Conservation (phyloP, 2,329 filamentous ascomycete species). For the Colletotrichum theobromicola region DNA sequence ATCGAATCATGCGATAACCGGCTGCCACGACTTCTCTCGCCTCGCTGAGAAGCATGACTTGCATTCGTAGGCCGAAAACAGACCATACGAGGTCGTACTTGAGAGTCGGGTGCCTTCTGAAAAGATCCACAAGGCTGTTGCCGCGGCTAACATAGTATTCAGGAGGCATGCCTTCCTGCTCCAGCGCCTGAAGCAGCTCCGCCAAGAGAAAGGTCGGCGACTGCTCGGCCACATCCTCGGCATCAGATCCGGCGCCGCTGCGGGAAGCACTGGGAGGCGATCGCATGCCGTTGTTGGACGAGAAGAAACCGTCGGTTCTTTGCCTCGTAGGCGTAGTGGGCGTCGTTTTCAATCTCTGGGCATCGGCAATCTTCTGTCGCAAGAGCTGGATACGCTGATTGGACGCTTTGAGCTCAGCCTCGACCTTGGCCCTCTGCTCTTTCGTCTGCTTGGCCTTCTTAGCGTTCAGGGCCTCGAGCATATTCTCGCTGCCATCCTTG, state of each 20-base stretch:
- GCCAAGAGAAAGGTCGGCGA: slow-evolving; percentile 91
- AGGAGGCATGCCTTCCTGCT: slow-evolving; percentile 83
- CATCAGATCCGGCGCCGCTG: slow-evolving; percentile 63
- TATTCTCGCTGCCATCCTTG: slow-evolving; percentile 95
- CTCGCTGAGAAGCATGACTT: slow-evolving; percentile 94
- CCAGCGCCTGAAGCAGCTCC: slow-evolving; percentile 88
- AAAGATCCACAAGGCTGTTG: slow-evolving; percentile 94
- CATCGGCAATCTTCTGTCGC: slow-evolving; percentile 64
- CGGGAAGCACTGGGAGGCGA: slow-evolving; percentile 63
- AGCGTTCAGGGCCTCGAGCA: slow-evolving; percentile 90
- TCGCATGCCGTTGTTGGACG: slow-evolving; percentile 47
- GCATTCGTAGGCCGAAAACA: slow-evolving; percentile 90
- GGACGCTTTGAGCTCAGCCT: slow-evolving; percentile 89
- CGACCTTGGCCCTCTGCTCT: slow-evolving; percentile 78
- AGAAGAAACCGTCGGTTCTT: slow-evolving; percentile 53
- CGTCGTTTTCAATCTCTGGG: slow-evolving; percentile 55
- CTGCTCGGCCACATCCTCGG: slow-evolving; percentile 71
- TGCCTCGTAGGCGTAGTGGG: slow-evolving; percentile 58
- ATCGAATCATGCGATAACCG: slow-evolving; percentile 90
- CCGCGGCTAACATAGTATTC: slow-evolving; percentile 96
- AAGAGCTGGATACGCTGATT: slow-evolving; percentile 74
- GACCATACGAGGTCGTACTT: slow-evolving; percentile 98
- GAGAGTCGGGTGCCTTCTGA: slow-evolving; percentile 88
- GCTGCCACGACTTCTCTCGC: slow-evolving; percentile 95
- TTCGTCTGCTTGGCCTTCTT: slow-evolving; percentile 97